Evolutionary conservation across 106 monocot genomes (phyloP), one percentile per base, ranked within the genome.

Genomic region (Allium sativum): DNA sequence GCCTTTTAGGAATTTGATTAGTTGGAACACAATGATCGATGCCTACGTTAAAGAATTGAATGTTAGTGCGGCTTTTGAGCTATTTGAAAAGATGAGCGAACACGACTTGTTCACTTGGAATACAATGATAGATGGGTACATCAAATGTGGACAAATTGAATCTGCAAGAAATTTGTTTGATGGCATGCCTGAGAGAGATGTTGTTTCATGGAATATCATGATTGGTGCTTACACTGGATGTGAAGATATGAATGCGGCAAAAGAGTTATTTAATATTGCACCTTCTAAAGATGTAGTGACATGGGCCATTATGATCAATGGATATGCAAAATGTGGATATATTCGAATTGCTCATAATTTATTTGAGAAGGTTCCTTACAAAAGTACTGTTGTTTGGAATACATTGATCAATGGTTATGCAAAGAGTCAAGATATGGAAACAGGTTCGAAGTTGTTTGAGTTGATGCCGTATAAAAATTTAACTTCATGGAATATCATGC

Each of bases 21-120:
- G 71, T 54, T 80, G 80, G 80, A 80, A 80, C 54, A 57, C 67
- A 44, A 67, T 80, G 63, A 80, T 80, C 57, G 72, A 75, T 64
- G 80, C 68, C 31, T 80, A 80, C 59, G 68, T 65, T 16, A 80
- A 76, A 64, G 57, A 68, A 59, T 71, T 72, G 12, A 52, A 72
- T 18, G 54, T 75, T 12, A 48, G 20, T 40, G 15, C 55, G 17
- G 75, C 80, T 22, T 9, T 48, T 21, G n/a, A 65, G 17, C 44
- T 80, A 64, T 80, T 80, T 42, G 67, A 75, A 51, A 15, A 17
- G 10, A 80, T 80, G 67, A 67, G 75, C n/a, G 52, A 71, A 50
- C 67, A 45, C 17, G 75, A 80, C 52, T 11, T 80, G 8, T 75
- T 75, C 68, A 72, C 80, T 22, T 80, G 75, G 80, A 80, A 80